Evolutionary conservation across 768 basidiomycete species (phyloP), one percentile per base, ranked within the genome.

Genomic region (Lentinula boryana): DNA sequence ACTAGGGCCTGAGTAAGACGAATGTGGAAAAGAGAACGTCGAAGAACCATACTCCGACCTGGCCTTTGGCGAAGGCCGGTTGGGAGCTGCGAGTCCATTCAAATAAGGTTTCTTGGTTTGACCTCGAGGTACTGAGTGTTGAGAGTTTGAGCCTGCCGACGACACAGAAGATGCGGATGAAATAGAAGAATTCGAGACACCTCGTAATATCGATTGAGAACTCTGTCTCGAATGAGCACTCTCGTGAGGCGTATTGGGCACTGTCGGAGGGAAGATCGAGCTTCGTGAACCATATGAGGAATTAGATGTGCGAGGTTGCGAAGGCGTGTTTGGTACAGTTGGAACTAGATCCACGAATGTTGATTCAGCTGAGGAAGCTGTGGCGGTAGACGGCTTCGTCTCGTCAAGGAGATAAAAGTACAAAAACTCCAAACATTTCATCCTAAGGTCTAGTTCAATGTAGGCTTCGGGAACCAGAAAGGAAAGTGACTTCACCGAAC

Each of bases 361-460:
- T 56, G 18, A 16, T 16, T 27, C 33, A 40, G 9, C 56, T 63
- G 46, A 53, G 60, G 3, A 64, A 61, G 21, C 64, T 60, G 41
- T 49, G 56, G 65, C 63, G 9, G 63, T 51, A 7, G 72, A 64
- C 23, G 72, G 58, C 5, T 75, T 69, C 1, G 83, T 84, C 69
- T 97, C 95, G 62, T 95, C 95, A 49, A 96, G 78, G 6, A 98
- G 79, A 71, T 98, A 98, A 71, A 95, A 97, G 72, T 96, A 96
- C 15, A 98, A 75, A 67, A 97, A 95, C 69, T 97, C 95, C 16
- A 98, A 78, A 63, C 93, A 96, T 76, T 96, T 96, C 90, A 97
- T 96, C 66, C 95, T 96, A 66, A 21, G 41, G n/a, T 8, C 9
- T 1, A 8, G 18, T 16, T 52, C 8, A 12, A 49, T 56, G 7